phyloP scores from a whole-genome alignment of 2,329 filamentous ascomycete species.

The Didymella segeticola region DNA sequence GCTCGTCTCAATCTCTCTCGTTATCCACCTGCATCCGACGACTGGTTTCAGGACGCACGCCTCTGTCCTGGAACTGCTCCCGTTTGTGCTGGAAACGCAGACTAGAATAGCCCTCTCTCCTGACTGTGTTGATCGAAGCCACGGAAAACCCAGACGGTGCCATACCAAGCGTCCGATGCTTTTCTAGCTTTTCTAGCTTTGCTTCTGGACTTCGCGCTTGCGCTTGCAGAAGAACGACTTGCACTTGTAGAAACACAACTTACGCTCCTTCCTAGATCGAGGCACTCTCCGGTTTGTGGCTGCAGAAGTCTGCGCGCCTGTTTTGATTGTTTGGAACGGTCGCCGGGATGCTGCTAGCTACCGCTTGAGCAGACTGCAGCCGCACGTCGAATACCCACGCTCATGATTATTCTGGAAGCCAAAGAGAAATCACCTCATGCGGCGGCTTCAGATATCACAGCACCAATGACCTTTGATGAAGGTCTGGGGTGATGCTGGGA shows the following conservation, averaged over 20 bases:
- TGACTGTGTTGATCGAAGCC: slow-evolving; percentile 12
- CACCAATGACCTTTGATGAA: no score
- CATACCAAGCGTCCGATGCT: slow-evolving; percentile 9
- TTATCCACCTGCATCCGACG: not conserved
- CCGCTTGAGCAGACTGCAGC: not conserved
- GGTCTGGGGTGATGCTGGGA: not conserved
- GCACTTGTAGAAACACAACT: slow-evolving; percentile 10
- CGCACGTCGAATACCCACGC: no score
- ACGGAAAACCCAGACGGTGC: slow-evolving; percentile 1
- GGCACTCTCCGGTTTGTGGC: slow-evolving; percentile 11
- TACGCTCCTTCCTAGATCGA: slow-evolving; percentile 22
- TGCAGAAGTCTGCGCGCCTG: slow-evolving; percentile 8
- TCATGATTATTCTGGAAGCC: no score
- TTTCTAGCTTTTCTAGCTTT: slow-evolving; percentile 23
- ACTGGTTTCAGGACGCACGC: slow-evolving; percentile 7
- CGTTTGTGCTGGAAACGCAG: slow-evolving; percentile 1
- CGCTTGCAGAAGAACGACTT: slow-evolving; percentile 11
- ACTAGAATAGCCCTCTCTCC: slow-evolving; percentile 4
- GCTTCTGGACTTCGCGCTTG: slow-evolving; percentile 27
- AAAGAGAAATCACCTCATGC: no score
- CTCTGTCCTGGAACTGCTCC: slow-evolving; percentile 2
- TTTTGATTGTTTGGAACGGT: not conserved
- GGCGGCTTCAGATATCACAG: no score
- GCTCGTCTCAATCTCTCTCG: not conserved
- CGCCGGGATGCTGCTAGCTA: not conserved